phyloP scores from a whole-genome alignment of 2,329 filamentous ascomycete genomes.

The Cercospora sp. region DNA sequence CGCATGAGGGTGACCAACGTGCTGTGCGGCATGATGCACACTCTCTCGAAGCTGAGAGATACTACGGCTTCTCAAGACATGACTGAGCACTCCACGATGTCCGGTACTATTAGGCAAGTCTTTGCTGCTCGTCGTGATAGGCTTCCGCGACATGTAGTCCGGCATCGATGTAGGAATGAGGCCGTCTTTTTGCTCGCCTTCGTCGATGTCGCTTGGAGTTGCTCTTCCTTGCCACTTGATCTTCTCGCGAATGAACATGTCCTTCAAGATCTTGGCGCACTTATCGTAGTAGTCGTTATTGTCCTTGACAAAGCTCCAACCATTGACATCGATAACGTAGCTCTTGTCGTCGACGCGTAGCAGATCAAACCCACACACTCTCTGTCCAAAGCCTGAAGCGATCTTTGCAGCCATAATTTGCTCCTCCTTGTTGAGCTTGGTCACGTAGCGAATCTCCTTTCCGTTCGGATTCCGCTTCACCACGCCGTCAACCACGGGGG shows the following conservation, averaged over 20 bases:
- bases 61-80: conserved; percentile 65
- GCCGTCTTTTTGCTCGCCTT: conserved; percentile 21
- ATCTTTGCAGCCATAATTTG: conserved; percentile 86
- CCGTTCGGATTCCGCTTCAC: conserved; percentile 95
- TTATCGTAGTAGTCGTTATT: conserved; percentile 98
- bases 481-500: conserved; percentile 92
- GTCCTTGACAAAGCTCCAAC: conserved; percentile 99
- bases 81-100: conserved; percentile 54
- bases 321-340: conserved; percentile 98
- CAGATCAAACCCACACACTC: conserved; percentile 94
- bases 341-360: conserved; percentile 84
- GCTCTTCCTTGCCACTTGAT: conserved; percentile 54
- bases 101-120: conserved; percentile 23
- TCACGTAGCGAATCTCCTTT: conserved; percentile 95
- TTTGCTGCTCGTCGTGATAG: conserved; percentile 31
- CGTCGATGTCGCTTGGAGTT: conserved; percentile 33
- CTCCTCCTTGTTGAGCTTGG: conserved; percentile 76
- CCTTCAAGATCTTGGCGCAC: conserved; percentile 78
- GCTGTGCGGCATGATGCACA: conserved; percentile 32
- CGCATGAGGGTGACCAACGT: conserved; percentile 28
- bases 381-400: conserved; percentile 85
- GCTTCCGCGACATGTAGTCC: conserved; percentile 37
- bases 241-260: conserved; percentile 84
- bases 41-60: conserved; percentile 58
- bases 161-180: conserved; percentile 20